Base-by-base conservation (phyloP, 2,329 filamentous ascomycete species). In the Ophiognomonia clavigignenti-juglandacearum region DNA sequence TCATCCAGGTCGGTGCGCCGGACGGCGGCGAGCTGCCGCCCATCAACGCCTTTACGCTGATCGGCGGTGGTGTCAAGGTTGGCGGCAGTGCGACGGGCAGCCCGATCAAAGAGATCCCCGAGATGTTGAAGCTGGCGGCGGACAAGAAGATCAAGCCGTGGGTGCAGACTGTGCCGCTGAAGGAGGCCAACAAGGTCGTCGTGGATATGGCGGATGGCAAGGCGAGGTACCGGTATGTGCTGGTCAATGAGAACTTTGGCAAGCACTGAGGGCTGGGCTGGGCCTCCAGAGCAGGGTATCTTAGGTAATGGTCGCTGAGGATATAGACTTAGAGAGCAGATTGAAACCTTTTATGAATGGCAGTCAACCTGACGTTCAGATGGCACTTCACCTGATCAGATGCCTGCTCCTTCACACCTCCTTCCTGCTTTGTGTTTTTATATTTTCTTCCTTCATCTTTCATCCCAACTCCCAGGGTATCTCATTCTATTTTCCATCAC, bases 1-100 rank as follows among this genome's bases (percentile, higher is more conserved):
- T 85, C 59, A 74, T 86, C 46, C 81, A 86, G 63, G 73, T 88
- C 42, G 83, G 83, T 14, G 47, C 48, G 3, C 83, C 83, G 0
- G 83, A 87, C 58, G 72, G 74, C 27, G 63, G 62, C 13, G 55
- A 55, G 27, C 57, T 67, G 13, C 64, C 64, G 4, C 39, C 54
- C 11, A 69, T 85, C 54, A 72, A 68, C 54, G 77, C 76, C 3
- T 82, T 78, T 56, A 66, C 73, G 8, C 63, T 86, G 52, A 78
- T 85, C 44, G 64, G 58, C 31, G 81, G 77, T 57, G 74, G 75
- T 2, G 57, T 70, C 18, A 73, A 70, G 54, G 59, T 80, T 23
- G 70, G 68, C 2, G 77, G 75, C 7, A 51, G 48, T 18, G 42
- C 31, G 4, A 45, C 76, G 51, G 75, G 77, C 5, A 64, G 69